Conservation (phyloP, 768 basidiomycete species). For the Tephrocybe rancida region DNA sequence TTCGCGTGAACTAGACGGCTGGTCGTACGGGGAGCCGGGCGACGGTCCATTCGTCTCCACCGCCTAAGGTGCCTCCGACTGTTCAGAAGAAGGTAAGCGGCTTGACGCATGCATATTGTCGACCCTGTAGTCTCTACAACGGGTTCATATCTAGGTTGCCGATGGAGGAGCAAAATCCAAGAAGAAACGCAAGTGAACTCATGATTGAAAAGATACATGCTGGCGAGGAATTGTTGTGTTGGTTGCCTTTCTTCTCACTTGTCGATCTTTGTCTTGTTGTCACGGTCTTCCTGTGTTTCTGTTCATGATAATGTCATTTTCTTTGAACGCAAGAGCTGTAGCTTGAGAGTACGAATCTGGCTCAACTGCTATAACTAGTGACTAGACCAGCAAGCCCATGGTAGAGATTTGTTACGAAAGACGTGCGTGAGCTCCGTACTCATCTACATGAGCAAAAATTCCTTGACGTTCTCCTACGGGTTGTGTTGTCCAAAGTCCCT, state of each 20-base stretch:
- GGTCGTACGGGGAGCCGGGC: neutral
- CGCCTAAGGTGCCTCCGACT: neutral
- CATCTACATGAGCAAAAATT: constrained; percentile 2
- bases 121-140: neutral
- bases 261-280: too few relatives aligned
- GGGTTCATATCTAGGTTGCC: neutral
- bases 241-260: too few relatives aligned
- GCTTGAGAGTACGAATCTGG: too few relatives aligned
- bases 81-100: constrained; percentile 9
- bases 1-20: neutral
- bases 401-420: too few relatives aligned
- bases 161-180: constrained; percentile 5
- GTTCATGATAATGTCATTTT: too few relatives aligned
- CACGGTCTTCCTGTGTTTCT: too few relatives aligned
- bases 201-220: too few relatives aligned
- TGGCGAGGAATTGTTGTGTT: too few relatives aligned
- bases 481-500: neutral
- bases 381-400: too few relatives aligned
- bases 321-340: too few relatives aligned
- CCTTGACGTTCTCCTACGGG: neutral
- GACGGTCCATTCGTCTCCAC: neutral
- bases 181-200: constrained; percentile 9
- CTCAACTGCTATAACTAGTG: too few relatives aligned
- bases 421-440: constrained; percentile 1
- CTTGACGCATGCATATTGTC: neutral